Percentiles rank a stretch among this genome's conserved stretches.
phyloP scores from a whole-genome alignment of 352 stramenopile species.

The Globisporangium carolinianum region DNA sequence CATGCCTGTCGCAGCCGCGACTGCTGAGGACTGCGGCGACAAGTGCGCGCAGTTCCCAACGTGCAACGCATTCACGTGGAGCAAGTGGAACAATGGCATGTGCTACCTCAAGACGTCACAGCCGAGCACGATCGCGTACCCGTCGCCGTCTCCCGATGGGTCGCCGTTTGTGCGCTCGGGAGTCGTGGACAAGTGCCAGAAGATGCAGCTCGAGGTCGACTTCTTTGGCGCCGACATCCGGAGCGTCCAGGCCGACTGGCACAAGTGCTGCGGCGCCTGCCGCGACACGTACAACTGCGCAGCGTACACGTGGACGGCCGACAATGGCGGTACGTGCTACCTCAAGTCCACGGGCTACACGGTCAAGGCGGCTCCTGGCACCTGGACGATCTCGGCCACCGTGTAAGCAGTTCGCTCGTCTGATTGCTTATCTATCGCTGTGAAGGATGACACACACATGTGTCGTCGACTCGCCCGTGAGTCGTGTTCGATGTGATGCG shows the following conservation, averaged over 20 bases:
- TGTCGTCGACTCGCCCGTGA: no score
- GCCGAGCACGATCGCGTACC: not conserved
- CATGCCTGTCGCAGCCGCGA: not conserved
- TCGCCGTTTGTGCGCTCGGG: slow-evolving; percentile 7
- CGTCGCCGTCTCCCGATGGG: not conserved
- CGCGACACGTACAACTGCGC: slow-evolving; percentile 11
- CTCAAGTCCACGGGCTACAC: slow-evolving; percentile 4
- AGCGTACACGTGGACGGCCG: slow-evolving; percentile 20
- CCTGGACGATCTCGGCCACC: slow-evolving; percentile 6
- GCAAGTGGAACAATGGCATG: slow-evolving; percentile 12
- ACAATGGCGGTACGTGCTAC: slow-evolving; percentile 23
- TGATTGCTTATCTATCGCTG: no score
- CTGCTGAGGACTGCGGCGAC: slow-evolving; percentile 1
- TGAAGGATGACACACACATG: no score
- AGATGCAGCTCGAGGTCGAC: slow-evolving; percentile 6
- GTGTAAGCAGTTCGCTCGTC: not conserved
- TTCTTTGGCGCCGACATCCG: slow-evolving; percentile 2
- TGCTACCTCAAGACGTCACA: slow-evolving; percentile 22
- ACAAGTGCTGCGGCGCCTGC: slow-evolving; percentile 8
- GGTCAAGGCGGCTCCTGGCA: not conserved
- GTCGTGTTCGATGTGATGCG: no score
- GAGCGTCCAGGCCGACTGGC: not conserved
- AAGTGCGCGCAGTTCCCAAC: not conserved
- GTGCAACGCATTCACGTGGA: slow-evolving; percentile 27
- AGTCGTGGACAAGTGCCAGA: slow-evolving; percentile 7